A percentile compares a stretch with the other conserved stretches of the same genome.
phyloP scores from a whole-genome alignment of 371 early-diverging fungal species.

The Saksenaea oblongispora region DNA sequence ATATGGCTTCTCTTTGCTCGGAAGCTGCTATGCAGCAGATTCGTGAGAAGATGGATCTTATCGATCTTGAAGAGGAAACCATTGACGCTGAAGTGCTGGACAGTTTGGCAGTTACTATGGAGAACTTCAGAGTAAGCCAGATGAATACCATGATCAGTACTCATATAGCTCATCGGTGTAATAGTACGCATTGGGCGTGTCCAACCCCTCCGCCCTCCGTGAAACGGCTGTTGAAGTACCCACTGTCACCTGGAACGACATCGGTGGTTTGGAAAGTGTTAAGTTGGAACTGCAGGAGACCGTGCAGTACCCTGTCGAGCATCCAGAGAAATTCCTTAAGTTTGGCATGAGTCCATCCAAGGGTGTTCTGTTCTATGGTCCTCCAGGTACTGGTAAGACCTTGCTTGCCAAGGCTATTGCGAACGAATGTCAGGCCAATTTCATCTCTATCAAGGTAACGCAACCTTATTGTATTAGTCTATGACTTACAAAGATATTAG shows the following conservation, averaged over 20 bases:
- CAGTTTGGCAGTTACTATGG: slow-evolving; percentile 98
- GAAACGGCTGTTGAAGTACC: slow-evolving; percentile 99
- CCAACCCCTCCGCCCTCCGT: slow-evolving; percentile 99
- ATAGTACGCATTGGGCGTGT: slow-evolving; percentile 89
- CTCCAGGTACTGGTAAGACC: slow-evolving; percentile 99
- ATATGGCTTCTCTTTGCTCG: slow-evolving; percentile 98
- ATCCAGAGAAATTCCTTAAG: slow-evolving; percentile 99
- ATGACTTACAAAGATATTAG: slow-evolving; percentile 26
- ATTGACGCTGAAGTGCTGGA: slow-evolving; percentile 98
- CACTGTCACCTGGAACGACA: slow-evolving; percentile 97
- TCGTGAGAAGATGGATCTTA: slow-evolving; percentile 98
- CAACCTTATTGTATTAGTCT: neutral
- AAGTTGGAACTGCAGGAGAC: slow-evolving; percentile 99
- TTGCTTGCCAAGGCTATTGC: slow-evolving; percentile 99
- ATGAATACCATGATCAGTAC: neutral
- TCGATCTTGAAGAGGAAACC: slow-evolving; percentile 99
- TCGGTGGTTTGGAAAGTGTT: slow-evolving; percentile 99
- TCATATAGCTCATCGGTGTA: neutral
- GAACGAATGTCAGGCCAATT: slow-evolving; percentile 99
- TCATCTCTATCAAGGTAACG: slow-evolving; percentile 96
- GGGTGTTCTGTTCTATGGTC: slow-evolving; percentile 99
- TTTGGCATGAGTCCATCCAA: slow-evolving; percentile 99
- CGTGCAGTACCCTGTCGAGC: slow-evolving; percentile 99
- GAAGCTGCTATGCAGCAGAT: slow-evolving; percentile 99
- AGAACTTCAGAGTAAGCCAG: slow-evolving; percentile 87